Conservation (phyloP, 108 stramenopile genomes). For the Nitzschia sp. region DNA sequence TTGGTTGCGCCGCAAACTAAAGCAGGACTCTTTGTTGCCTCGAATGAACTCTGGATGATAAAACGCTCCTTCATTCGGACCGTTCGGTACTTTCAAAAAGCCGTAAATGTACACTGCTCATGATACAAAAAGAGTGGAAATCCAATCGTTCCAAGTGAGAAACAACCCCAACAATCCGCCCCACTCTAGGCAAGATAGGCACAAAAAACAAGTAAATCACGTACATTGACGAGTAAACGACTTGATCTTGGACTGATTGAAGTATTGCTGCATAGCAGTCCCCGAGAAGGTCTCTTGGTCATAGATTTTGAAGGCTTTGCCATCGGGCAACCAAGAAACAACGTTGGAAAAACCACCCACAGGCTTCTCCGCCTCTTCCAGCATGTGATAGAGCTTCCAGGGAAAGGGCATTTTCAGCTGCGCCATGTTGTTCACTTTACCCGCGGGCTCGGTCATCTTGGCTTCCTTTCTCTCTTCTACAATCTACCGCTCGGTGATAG, state of each 20-base stretch:
- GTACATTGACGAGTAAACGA: constrained; percentile 27
- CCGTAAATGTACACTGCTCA: constrained; percentile 17
- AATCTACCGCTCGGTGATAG: too few relatives aligned
- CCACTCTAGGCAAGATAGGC: too few relatives aligned
- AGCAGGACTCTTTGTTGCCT: constrained; percentile 11
- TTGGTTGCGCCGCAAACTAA: constrained; percentile 17
- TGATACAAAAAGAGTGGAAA: background rate
- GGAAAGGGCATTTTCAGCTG: constrained; percentile 28
- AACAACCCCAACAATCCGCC: background rate
- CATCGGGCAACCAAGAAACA: constrained; percentile 29
- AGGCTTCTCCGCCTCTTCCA: constrained; percentile 16
- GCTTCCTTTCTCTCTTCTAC: too few relatives aligned
- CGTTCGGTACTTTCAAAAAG: constrained; percentile 14
- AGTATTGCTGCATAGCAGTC: constrained; percentile 21
- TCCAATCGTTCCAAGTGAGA: background rate
- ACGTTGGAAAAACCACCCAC: constrained; percentile 6
- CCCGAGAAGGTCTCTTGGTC: constrained; percentile 22
- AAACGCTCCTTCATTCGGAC: constrained; percentile 12
- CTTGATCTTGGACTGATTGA: constrained; percentile 38
- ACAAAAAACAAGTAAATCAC: background rate
- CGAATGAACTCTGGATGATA: constrained; percentile 16
- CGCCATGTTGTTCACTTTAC: constrained; percentile 6
- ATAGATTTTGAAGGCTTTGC: constrained; percentile 35
- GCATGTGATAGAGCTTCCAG: constrained; percentile 21
- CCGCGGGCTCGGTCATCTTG: background rate